phyloP scores from a whole-genome alignment of 768 basidiomycete species.

The Postia placenta region DNA sequence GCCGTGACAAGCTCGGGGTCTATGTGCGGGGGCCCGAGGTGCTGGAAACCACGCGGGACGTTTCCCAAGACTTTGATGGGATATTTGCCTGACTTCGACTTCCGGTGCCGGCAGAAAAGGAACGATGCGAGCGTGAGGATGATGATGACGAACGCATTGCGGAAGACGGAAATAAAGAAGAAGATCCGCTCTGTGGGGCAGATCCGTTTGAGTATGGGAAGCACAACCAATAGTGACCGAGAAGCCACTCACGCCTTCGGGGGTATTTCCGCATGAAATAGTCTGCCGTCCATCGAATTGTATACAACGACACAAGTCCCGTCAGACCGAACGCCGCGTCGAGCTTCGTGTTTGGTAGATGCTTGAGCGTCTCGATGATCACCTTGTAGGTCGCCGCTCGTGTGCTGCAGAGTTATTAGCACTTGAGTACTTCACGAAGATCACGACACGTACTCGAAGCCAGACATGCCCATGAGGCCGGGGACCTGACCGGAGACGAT shows the following conservation, averaged over 20 bases:
- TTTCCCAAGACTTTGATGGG: conserved; percentile 79
- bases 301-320: conserved; percentile 65
- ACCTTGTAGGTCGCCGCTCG: conserved; percentile 80
- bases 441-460: conserved; percentile 59
- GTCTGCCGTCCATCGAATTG: conserved; percentile 54
- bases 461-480: conserved; percentile 80
- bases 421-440: not conserved
- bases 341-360: conserved; percentile 58
- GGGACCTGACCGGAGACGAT: conserved; percentile 88
- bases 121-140: conserved; percentile 84
- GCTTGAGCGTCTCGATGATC: conserved; percentile 90
- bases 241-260: conserved; percentile 38
- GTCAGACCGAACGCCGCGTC: conserved; percentile 91
- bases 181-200: conserved; percentile 53
- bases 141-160: conserved; percentile 86
- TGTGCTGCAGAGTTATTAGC: conserved; percentile 44
- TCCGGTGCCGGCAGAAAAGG: conserved; percentile 69
- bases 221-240: too few species aligned
- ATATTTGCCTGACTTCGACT: conserved; percentile 53
- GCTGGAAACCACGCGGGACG: conserved; percentile 81
- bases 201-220: too few species aligned
- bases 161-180: conserved; percentile 73
- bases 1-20: conserved; percentile 51
- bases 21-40: conserved; percentile 44
- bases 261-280: conserved; percentile 54